These are phyloP conservation scores for Euphorbia celastroides DNA, from an alignment of 441 rosid genomes.

Conservation along the genomic window DNA sequence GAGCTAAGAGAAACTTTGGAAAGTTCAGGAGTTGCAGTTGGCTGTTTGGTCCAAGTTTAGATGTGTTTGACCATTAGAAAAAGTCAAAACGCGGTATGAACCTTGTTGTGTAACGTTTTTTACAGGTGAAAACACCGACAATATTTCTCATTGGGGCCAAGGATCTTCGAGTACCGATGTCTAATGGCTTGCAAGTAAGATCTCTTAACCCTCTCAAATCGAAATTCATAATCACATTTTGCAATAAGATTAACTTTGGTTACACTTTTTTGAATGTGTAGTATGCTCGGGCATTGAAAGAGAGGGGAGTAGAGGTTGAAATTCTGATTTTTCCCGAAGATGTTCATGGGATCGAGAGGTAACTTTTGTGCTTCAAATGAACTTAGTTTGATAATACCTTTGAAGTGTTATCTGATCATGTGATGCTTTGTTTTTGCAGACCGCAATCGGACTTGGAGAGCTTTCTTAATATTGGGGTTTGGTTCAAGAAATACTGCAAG, in stretches of 20 bases:
- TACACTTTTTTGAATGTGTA: slow-evolving; percentile 24
- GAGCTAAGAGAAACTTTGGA: too few species aligned
- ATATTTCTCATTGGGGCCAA: slow-evolving; percentile 70
- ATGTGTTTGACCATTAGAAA: too few species aligned
- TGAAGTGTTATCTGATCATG: slow-evolving; percentile 14
- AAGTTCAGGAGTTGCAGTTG: too few species aligned
- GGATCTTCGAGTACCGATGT: slow-evolving; percentile 89
- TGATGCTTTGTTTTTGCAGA: slow-evolving; percentile 37
- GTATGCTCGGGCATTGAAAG: slow-evolving; percentile 78
- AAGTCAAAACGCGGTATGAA: too few species aligned
- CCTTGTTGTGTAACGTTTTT: background rate
- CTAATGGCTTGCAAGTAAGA: slow-evolving; percentile 80
- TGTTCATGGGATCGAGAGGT: slow-evolving; percentile 68
- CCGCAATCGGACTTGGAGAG: slow-evolving; percentile 84
- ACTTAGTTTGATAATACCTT: too few species aligned
- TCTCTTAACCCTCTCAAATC: background rate
- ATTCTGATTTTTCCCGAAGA: slow-evolving; percentile 64
- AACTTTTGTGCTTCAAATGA: slow-evolving; percentile 2
- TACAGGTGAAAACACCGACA: slow-evolving; percentile 90
- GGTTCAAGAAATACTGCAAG: slow-evolving; percentile 82
- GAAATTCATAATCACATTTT: background rate
- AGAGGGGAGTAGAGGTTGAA: slow-evolving; percentile 79
- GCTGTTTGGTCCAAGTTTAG: too few species aligned
- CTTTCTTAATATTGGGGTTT: slow-evolving; percentile 71
- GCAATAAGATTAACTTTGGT: background rate